Percentiles rank a stretch among this genome's conserved stretches.
Conservation (phyloP, 2,329 filamentous ascomycete genomes). For the Myriosclerotinia duriaeana region DNA sequence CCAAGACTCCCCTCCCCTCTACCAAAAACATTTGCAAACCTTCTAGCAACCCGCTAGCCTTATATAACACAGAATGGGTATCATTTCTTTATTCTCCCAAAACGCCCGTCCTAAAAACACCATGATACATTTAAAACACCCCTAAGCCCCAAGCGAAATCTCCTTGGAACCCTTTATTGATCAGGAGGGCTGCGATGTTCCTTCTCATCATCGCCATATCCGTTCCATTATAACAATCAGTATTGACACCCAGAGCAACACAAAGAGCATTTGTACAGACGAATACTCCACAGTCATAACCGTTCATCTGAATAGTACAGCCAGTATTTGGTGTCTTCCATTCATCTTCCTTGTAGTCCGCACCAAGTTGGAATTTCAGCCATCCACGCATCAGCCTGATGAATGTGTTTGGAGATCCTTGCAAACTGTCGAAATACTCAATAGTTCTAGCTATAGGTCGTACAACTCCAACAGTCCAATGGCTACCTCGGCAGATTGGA, state of each 20-base stretch:
- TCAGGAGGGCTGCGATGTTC: constrained; percentile 62
- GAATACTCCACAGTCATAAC: constrained; percentile 75
- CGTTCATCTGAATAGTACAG: constrained; percentile 62
- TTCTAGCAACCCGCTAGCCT: constrained; percentile 11
- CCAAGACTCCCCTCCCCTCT: constrained; percentile 3
- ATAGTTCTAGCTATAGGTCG: constrained; percentile 60
- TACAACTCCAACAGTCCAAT: constrained; percentile 73
- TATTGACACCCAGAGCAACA: constrained; percentile 44
- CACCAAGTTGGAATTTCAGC: constrained; percentile 58
- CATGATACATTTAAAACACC: constrained; percentile 22
- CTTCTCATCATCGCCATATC: constrained; percentile 61
- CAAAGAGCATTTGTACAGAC: constrained; percentile 72
- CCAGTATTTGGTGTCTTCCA: constrained; percentile 56
- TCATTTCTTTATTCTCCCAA: constrained; percentile 28
- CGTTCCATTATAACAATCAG: constrained; percentile 47
- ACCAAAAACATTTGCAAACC: constrained; percentile 11
- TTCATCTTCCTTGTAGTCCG: constrained; percentile 54
- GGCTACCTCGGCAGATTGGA: constrained; percentile 62
- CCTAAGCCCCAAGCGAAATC: constrained; percentile 48
- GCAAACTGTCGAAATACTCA: constrained; percentile 69
- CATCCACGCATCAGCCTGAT: constrained; percentile 51
- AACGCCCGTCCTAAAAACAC: constrained; percentile 28
- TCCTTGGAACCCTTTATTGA: constrained; percentile 65
- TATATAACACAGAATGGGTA: constrained; percentile 29
- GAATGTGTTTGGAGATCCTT: constrained; percentile 43